Percentiles rank a stretch among this genome's conserved stretches.
phyloP scores from a whole-genome alignment of 306 rosid genomes.

The Malus sylvestris region DNA sequence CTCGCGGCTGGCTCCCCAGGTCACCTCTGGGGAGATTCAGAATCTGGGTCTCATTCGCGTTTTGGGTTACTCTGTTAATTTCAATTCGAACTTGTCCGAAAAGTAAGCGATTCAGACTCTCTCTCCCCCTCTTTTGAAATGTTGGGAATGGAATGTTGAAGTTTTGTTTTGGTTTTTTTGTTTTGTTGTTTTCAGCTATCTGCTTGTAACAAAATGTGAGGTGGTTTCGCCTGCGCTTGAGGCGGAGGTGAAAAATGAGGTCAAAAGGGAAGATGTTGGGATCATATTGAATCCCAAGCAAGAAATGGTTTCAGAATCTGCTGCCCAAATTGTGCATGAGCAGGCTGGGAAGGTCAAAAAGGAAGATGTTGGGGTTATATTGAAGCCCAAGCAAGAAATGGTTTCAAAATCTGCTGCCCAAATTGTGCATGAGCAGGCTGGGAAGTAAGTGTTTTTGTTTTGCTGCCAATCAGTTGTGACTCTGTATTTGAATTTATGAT shows the following conservation, averaged over 20 bases:
- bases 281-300: conserved; percentile 63
- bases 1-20: conserved; percentile 30
- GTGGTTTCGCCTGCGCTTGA: conserved; percentile 67
- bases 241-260: conserved; percentile 33
- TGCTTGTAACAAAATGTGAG: conserved; percentile 68
- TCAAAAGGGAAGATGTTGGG: conserved; percentile 32
- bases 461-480: not conserved
- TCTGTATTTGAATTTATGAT: not conserved
- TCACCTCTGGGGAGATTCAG: conserved; percentile 70
- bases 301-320: conserved; percentile 65
- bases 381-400: conserved; percentile 67
- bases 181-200: conserved; percentile 38
- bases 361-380: conserved; percentile 38
- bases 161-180: not conserved
- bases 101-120: conserved; percentile 42
- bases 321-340: conserved; percentile 78
- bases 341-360: conserved; percentile 52
- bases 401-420: conserved; percentile 81
- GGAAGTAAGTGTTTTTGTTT: conserved; percentile 44
- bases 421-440: conserved; percentile 67
- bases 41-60: conserved; percentile 74
- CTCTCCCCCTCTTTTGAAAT: not conserved
- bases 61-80: conserved; percentile 65
- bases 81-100: conserved; percentile 55
- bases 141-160: not conserved